Base-by-base conservation (phyloP, 2,329 filamentous ascomycete species). In the Cladosporium sp. region DNA sequence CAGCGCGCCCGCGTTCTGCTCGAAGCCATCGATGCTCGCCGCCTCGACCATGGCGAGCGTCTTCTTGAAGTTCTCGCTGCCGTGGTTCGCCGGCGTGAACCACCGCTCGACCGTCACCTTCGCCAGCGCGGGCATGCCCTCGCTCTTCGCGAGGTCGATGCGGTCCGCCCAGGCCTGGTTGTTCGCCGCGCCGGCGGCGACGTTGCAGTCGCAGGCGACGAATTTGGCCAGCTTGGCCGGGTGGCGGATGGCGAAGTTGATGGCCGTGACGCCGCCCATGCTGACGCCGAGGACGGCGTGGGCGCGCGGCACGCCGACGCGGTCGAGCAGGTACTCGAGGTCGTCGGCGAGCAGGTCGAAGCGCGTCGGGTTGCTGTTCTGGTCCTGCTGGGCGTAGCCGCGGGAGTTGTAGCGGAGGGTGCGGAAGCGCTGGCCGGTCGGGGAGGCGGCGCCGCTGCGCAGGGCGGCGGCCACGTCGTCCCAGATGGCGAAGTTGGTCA, bases 401-500 rank as follows among this genome's bases (percentile, higher is more conserved):
- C 89, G 87, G 2, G 82, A 79, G 66, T 89, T 81, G 71, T 90
- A 95, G 9, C 89, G 84, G 1, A 95, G 74, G 58, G 95, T 78
- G 48, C 86, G 83, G 67, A 89, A 84, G 37, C 81, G 76, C 3
- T 82, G 80, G 45, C 59, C 60, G 19, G 84, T 80, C 3, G 22
- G 22, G 22, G 22, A 28, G 22, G 22, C 22, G 35, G 79, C 63
- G 0, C 71, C 67, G 10, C 68, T 61, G 40, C 76, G 67, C 59
- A 93, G 77, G n/a, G 80, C 71, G 1, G 74, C 71, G 1, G 93
- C 72, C 54, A 95, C 81, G 1, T 76, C 75, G 61, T 93, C 86
- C 89, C 89, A 95, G 79, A 95, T 93, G 66, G 80, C 76, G 58
- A 85, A 78, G 44, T 85, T 83, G 2, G 87, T 88, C 7, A 95